Evolutionary conservation across 2,329 filamentous ascomycete species (phyloP), one percentile per base, ranked within the genome.

Genomic region (Fusarium algeriense): DNA sequence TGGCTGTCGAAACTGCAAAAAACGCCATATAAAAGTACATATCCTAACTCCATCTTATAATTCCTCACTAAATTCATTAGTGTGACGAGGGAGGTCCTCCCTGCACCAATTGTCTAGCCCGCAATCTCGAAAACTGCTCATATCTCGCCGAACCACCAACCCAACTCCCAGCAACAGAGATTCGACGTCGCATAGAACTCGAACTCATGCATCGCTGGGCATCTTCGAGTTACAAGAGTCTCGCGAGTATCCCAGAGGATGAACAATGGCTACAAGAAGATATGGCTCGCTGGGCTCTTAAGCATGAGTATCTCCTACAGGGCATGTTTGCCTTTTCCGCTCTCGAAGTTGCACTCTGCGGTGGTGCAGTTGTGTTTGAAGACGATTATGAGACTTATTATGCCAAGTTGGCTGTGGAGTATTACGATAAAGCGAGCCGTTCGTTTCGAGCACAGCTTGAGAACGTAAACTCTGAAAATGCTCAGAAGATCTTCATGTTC

Each of bases 161-260:
- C 13, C 59, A 64, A 2, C 23, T 63, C 12, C 57, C 67, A 28
- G 58, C 69, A n/a, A 59, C 65, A 26, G 70, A 75, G 6, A 64
- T 67, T 12, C 74, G 72, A 1, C 74, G 78, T 32, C 69, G 79
- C 19, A 73, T 83, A 28, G 85, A 86, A 61, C 78, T 88, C 12
- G 85, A 87, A 64, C 73, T 88, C 46, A 86, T 87, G 83, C 85
- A 87, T 67, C 83, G 83, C 32, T 88, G 83, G 80, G 82, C 84
- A 3, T 85, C 82, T 0, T 80, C 79, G 20, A 86, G 84, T 0
- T 87, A 81, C 69, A 78, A 78, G 20, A 77, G 76, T 41, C 73
- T 83, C 38, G 78, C 71, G 26, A 82, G 81, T 40, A 79, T 85
- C 10, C 79, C 81, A 0, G 77, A 81, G 19, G 81, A 82, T 48